A percentile compares a stretch with the other conserved stretches of the same genome.
These are phyloP conservation scores for Colletotrichum melonis DNA, from an alignment of 2,329 filamentous ascomycete species.

Conservation along the genomic window DNA sequence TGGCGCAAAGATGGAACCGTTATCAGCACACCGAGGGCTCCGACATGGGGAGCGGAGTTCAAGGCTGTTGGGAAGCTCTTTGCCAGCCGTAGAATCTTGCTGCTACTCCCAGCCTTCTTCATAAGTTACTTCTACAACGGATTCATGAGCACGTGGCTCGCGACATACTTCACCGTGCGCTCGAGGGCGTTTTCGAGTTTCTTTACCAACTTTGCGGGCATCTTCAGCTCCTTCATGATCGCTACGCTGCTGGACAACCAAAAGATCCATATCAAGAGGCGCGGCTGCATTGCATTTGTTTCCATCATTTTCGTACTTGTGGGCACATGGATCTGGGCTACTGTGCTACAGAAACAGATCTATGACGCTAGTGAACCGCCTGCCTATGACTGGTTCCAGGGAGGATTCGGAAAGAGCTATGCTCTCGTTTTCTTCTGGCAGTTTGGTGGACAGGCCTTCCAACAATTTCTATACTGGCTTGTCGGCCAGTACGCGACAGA, in stretches of 20 bases:
- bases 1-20: conserved; percentile 70
- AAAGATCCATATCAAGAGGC: conserved; percentile 10
- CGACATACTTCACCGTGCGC: conserved; percentile 19
- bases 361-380: conserved; percentile 1
- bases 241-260: conserved; percentile 15
- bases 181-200: conserved; percentile 20
- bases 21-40: conserved; percentile 51
- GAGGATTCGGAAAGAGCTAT: conserved; percentile 12
- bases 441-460: conserved; percentile 22
- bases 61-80: conserved; percentile 12
- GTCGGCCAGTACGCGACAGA: conserved; percentile 20
- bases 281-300: conserved; percentile 12
- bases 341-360: conserved; percentile 17
- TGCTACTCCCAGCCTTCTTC: conserved; percentile 16
- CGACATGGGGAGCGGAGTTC: conserved; percentile 10
- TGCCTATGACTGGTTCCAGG: conserved; percentile 15
- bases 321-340: conserved; percentile 20
- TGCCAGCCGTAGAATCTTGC: conserved; percentile 9
- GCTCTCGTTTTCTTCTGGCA: conserved; percentile 23
- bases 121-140: conserved; percentile 23
- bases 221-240: conserved; percentile 19
- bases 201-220: conserved; percentile 22
- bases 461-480: conserved; percentile 22
- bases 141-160: conserved; percentile 27
- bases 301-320: conserved; percentile 10